A percentile compares a stretch with the other conserved stretches of the same genome.
Conservation (phyloP, 1,139 yeast species). For the Suhomyces choctaworum region DNA sequence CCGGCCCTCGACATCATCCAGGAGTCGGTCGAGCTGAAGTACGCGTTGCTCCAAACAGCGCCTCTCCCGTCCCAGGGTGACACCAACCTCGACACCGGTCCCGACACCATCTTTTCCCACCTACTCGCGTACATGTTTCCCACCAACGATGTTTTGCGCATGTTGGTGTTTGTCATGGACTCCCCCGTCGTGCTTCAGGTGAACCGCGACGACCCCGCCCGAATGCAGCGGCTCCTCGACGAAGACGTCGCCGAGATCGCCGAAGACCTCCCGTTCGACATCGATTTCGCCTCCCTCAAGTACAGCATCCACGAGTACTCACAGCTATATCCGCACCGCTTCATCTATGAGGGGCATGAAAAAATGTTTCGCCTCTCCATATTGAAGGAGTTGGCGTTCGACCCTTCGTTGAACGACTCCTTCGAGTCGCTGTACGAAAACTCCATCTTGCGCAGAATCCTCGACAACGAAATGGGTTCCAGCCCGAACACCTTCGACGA, state of each 20-base stretch:
- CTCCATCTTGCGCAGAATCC: slow-evolving; percentile 17
- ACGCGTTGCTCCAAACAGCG: not conserved
- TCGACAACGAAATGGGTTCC: slow-evolving; percentile 17
- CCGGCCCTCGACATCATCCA: slow-evolving; percentile 6
- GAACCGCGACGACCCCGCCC: not conserved
- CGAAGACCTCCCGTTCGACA: slow-evolving; percentile 12
- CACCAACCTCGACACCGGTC: slow-evolving; percentile 2
- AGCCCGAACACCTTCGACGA: slow-evolving; percentile 21
- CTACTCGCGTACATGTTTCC: slow-evolving; percentile 15
- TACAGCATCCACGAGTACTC: slow-evolving; percentile 12
- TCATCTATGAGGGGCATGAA: not conserved
- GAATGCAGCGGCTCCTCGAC: not conserved
- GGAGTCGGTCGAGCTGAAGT: not conserved
- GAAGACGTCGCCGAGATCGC: slow-evolving; percentile 6
- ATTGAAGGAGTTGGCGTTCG: slow-evolving; percentile 17
- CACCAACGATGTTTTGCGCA: slow-evolving; percentile 4
- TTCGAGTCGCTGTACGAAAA: slow-evolving; percentile 19
- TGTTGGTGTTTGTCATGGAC: slow-evolving; percentile 6
- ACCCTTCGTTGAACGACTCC: slow-evolving; percentile 14
- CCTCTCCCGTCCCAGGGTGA: no score
- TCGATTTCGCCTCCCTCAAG: slow-evolving; percentile 11
- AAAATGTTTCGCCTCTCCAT: slow-evolving; percentile 15
- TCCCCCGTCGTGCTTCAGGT: slow-evolving; percentile 6
- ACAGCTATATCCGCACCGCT: slow-evolving; percentile 10
- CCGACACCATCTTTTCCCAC: slow-evolving; percentile 9